These are phyloP conservation scores for Eucalyptus tenuipes DNA, from an alignment of 345 rosid species.

Conservation along the genomic window DNA sequence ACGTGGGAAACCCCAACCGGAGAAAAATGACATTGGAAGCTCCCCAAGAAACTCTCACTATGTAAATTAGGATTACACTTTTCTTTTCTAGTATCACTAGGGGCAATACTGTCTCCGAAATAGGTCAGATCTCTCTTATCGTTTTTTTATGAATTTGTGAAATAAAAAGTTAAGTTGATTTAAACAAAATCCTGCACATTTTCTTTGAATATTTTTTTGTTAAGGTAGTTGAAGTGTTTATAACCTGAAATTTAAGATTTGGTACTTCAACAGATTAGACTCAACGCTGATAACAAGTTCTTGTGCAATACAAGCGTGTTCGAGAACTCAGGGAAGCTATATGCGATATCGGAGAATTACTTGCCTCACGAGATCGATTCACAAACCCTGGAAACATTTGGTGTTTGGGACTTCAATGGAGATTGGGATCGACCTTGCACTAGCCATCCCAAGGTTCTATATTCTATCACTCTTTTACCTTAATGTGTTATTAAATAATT, in stretches of 20 bases:
- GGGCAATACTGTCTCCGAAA: neutral
- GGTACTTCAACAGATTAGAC: neutral
- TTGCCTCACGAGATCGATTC: constrained; percentile 15
- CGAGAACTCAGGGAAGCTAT: neutral
- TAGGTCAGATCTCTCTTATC: neutral
- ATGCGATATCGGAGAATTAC: neutral
- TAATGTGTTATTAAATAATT: neutral
- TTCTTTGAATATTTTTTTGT: neutral
- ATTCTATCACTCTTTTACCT: neutral
- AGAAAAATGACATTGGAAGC: neutral
- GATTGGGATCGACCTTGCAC: constrained; percentile 29
- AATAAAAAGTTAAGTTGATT: neutral
- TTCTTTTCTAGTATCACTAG: neutral
- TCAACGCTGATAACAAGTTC: neutral
- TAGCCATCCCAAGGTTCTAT: constrained; percentile 28
- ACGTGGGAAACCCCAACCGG: neutral
- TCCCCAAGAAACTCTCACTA: neutral
- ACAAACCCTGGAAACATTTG: neutral
- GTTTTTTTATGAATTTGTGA: neutral
- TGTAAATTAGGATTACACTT: neutral
- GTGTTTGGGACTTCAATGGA: constrained; percentile 23
- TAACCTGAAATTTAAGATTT: neutral
- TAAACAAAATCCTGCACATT: neutral
- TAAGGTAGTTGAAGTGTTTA: neutral
- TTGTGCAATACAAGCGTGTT: neutral